Conservation (phyloP, 2,329 filamentous ascomycete genomes). For the Rhynchosporium secalis region DNA sequence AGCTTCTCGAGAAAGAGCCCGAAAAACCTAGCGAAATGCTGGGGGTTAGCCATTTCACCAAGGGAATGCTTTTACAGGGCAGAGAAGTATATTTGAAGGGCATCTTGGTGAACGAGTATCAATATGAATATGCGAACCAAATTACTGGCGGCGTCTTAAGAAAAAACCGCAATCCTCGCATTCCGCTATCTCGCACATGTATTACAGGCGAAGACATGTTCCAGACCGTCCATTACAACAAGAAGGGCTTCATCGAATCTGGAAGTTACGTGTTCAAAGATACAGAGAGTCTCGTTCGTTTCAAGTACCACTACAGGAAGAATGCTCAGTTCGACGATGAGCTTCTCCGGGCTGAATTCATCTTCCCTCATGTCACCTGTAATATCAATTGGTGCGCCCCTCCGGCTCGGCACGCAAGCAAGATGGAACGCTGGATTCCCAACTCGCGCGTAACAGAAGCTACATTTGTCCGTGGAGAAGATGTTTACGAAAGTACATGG, state of each 20-base stretch:
- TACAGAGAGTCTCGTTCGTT: constrained; percentile 49
- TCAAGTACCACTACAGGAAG: constrained; percentile 56
- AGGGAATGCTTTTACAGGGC: constrained; percentile 46
- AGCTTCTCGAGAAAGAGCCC: constrained; percentile 45
- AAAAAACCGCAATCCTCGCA: constrained; percentile 35
- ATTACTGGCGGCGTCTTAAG: constrained; percentile 34
- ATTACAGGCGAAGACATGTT: constrained; percentile 47
- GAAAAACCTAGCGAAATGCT: constrained; percentile 44
- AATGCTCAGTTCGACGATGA: constrained; percentile 55
- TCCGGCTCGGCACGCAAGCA: constrained; percentile 50
- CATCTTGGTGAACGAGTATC: constrained; percentile 47
- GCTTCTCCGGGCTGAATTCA: constrained; percentile 55
- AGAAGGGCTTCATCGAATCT: constrained; percentile 52
- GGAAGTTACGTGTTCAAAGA: constrained; percentile 53
- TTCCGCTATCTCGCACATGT: constrained; percentile 49
- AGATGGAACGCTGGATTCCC: constrained; percentile 54
- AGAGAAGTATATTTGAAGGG: constrained; percentile 37
- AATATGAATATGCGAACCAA: constrained; percentile 49
- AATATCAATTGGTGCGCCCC: constrained; percentile 56
- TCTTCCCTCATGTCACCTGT: constrained; percentile 53
- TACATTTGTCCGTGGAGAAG: constrained; percentile 52
- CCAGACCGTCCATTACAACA: constrained; percentile 52
- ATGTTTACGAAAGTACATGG: constrained; percentile 54
- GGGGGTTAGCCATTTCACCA: constrained; percentile 49
- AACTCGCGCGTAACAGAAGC: constrained; percentile 55